Base-by-base conservation (phyloP, 2,329 filamentous ascomycete genomes). In the Cytospora paraplurivora region DNA sequence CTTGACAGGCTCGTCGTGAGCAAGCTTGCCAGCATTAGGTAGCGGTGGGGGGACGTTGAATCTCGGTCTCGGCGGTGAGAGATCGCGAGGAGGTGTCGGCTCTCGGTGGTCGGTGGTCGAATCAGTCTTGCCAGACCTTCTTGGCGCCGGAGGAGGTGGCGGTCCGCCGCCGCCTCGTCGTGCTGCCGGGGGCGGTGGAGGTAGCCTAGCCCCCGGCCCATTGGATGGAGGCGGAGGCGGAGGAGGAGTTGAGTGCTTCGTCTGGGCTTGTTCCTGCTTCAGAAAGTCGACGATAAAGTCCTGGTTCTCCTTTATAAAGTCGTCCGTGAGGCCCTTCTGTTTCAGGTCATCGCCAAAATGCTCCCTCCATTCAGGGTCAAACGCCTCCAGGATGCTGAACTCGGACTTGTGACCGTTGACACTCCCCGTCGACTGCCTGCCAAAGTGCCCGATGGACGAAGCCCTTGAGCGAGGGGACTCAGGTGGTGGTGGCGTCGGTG, bases 41-140 rank as follows among this genome's bases (percentile, higher is more conserved):
- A 98, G 78, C 2, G 94, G 91, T 38, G 95, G 95, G 53, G 95
- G 95, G 10, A 92, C 94, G 68, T 88, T 85, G 78, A 96, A 98
- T 70, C 83, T 84, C 10, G 86, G 86, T 58, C 88, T 84, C 19
- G 88, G 86, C 13, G 92, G 91, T 15, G 88, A 87, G 15, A 89
- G 85, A 65, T 92, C 89, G 71, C 88, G 83, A 35, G 89, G 84
- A n/a, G 90, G 86, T 44, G 82, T 79, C n/a, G 79, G 76, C 67
- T 82, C 81, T 62, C 76, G 69, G 8, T 70, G 69, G 7, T 54
- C 71, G 51, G 74, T 71, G 3, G 77, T 68, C 11, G 74, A 59
- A 32, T 87, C 84, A 21, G 74, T 65, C 72, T 85, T 80, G 74
- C 81, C 75, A 75, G 84, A 79, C 81, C 89, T 76, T 76, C 88